Conservation (phyloP, 768 basidiomycete genomes). For the Tulasnella sp. region DNA sequence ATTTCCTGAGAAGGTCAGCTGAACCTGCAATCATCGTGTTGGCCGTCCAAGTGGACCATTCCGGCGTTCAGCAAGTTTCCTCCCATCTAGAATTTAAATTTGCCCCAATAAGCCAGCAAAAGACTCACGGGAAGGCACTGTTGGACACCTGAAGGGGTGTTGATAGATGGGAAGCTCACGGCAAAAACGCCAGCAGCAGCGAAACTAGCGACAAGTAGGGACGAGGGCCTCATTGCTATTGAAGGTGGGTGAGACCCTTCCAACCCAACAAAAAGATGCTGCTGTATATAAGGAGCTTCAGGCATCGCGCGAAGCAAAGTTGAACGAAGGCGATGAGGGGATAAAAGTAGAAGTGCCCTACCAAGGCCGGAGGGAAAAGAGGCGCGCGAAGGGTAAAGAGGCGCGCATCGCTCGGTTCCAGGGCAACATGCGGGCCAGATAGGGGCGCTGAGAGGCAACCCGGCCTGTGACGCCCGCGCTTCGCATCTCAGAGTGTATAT, state of each 20-base stretch:
- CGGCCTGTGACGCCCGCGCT: too few relatives aligned
- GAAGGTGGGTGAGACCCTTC: not conserved
- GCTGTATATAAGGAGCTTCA: not conserved
- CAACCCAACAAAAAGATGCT: not conserved
- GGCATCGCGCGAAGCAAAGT: not conserved
- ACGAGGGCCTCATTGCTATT: not conserved
- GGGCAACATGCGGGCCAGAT: too few relatives aligned
- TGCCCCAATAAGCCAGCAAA: too few relatives aligned
- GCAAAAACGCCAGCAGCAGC: conserved; percentile 4
- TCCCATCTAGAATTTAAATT: not conserved
- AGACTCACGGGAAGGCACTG: conserved; percentile 9
- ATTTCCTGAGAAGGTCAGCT: conserved; percentile 16
- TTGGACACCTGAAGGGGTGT: not conserved
- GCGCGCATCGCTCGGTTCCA: not conserved
- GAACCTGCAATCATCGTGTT: not conserved
- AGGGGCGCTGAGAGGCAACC: too few relatives aligned
- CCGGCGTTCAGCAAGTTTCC: not conserved
- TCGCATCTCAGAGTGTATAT: too few relatives aligned
- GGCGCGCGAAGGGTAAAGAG: not conserved
- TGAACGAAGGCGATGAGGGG: not conserved
- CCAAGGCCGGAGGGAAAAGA: not conserved
- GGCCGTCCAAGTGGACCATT: too few relatives aligned
- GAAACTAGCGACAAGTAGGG: not conserved
- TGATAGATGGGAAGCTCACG: not conserved
- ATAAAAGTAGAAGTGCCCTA: not conserved